Evolutionary conservation across 495 filamentous ascomycete genomes (phyloP), one percentile per base, ranked within the genome.

Genomic region (Apiosordaria backusii): DNA sequence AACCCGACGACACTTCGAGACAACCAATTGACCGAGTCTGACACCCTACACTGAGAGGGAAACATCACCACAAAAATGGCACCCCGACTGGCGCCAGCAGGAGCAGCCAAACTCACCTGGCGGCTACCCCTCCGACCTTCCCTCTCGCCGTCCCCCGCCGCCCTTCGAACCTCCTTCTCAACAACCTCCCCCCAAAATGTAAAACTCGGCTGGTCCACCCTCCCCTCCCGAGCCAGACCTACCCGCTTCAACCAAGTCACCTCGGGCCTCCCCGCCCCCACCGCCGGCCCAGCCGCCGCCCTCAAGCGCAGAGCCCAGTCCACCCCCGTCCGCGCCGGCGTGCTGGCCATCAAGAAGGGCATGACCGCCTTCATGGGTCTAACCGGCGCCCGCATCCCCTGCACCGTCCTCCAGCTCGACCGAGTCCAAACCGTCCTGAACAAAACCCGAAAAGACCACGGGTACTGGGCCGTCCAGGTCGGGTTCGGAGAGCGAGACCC

Each of bases 401-500:
- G 92, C 80, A 99, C 95, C 9, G 91, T 99, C 61, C 85, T 99
- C 50, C 95, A 98, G 79, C 83, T 99, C 68, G 95, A 99, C 78
- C 85, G 92, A 59, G 91, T 94, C 29, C 91, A 97, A 73, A 92
- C 96, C 1, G 82, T 95, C 15, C 87, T 88, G 52, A 87, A 90
- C 77, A 97, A 97, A 84, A 95, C 91, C 45, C 81, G 85, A 23
- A 76, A 87, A 67, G 81, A 82, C 72, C 88, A 99, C 77, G 95
- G 94, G 6, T 98, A 98, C 78, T 97, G 82, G 75, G 94, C 92
- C 35, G 91, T 98, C 19, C 94, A 97, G 78, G 81, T 99, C 55
- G 95, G 95, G 18, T 79, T 84, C 24, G 95, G 95, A 27, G 89
- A 86, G 84, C 92, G 88, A 70, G 84, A 88, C 58, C 77, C 90